phyloP scores from a whole-genome alignment of 2,329 filamentous ascomycete genomes.

The Sporothrix brunneoviolacea region DNA sequence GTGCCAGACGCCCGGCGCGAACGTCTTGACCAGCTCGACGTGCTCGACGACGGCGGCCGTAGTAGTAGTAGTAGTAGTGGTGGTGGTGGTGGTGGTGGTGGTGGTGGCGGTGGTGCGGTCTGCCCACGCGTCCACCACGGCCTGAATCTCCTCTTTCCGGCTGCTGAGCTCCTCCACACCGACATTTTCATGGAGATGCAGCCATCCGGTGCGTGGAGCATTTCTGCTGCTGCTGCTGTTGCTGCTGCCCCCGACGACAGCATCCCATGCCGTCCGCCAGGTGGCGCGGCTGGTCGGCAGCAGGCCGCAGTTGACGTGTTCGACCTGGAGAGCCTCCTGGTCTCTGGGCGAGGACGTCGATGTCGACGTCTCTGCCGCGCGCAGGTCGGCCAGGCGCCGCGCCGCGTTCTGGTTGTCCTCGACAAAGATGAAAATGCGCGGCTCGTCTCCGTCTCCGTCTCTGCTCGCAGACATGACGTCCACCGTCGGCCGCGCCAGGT shows the following conservation, averaged over 20 bases:
- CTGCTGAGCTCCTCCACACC: constrained; percentile 45
- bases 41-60: constrained; percentile 37
- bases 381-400: constrained; percentile 32
- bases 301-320: constrained; percentile 60
- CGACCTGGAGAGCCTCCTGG: constrained; percentile 28
- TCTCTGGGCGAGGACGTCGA: constrained; percentile 22
- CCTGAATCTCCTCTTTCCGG: constrained; percentile 41
- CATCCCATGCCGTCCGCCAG: constrained; percentile 46
- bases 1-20: constrained; percentile 63
- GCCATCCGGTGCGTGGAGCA: constrained; percentile 35
- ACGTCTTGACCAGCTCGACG: constrained; percentile 62
- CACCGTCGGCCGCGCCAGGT: constrained; percentile 32
- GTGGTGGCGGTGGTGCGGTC: no score
- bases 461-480: constrained; percentile 25
- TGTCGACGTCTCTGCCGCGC: constrained; percentile 27
- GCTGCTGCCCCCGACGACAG: constrained; percentile 1
- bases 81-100: no score
- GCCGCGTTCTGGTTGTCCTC: constrained; percentile 59
- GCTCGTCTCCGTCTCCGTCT: not conserved
- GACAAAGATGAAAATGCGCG: constrained; percentile 55
- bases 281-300: constrained; percentile 50
- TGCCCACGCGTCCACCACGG: constrained; percentile 35
- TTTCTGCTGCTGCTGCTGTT: constrained; percentile 14
- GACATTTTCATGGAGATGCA: constrained; percentile 63
- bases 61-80: no score